Evolutionary conservation across 306 rosid genomes (phyloP).

Genomic region (Oemleria cerasiformis): DNA sequence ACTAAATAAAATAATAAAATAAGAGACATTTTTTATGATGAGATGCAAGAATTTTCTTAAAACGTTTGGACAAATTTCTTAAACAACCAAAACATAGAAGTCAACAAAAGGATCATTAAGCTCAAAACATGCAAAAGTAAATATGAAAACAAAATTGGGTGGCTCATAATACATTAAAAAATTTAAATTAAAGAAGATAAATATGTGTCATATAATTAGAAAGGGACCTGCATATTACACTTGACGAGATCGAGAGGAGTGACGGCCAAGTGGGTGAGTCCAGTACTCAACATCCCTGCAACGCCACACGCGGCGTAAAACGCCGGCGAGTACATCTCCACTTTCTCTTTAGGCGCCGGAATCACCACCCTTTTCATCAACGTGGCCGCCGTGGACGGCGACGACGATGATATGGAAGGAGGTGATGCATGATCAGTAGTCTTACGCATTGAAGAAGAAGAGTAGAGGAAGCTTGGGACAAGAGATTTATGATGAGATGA

Average conservation of each 20-base stretch:
- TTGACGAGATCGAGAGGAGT: slow-evolving; percentile 81
- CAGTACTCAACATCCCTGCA: slow-evolving; percentile 58
- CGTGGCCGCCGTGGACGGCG: background rate
- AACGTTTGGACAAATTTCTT: no score
- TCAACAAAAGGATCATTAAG: background rate
- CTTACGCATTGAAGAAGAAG: slow-evolving; percentile 17
- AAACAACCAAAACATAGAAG: no score
- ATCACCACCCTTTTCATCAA: slow-evolving; percentile 26
- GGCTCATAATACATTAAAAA: background rate
- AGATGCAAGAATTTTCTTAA: no score
- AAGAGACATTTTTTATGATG: no score
- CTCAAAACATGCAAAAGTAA: background rate
- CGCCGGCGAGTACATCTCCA: slow-evolving; percentile 57
- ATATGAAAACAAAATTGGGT: no score
- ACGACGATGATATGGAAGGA: slow-evolving; percentile 9
- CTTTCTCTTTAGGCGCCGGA: slow-evolving; percentile 48
- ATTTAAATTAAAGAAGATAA: background rate
- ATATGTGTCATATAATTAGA: no score
- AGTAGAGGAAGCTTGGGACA: slow-evolving; percentile 56
- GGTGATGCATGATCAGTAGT: background rate
- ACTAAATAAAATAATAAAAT: no score
- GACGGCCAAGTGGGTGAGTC: slow-evolving; percentile 65
- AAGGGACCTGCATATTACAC: slow-evolving; percentile 82
- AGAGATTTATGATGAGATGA: slow-evolving; percentile 37
- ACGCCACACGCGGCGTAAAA: slow-evolving; percentile 53